These are phyloP conservation scores for Plasmodium yoelii DNA, from an alignment of 169 alveolate species.

Conservation along the genomic window DNA sequence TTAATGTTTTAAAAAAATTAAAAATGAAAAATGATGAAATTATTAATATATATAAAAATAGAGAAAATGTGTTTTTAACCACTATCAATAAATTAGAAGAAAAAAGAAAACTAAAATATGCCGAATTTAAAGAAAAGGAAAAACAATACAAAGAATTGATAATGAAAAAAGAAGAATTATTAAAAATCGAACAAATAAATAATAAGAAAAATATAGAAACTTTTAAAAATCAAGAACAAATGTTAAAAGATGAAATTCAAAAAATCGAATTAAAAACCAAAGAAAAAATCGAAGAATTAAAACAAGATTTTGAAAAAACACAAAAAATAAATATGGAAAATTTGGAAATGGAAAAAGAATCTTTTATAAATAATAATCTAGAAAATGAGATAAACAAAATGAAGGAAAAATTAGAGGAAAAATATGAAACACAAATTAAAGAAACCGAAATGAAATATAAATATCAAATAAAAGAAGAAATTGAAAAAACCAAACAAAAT, in stretches of 20 bases:
- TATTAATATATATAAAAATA: conserved; percentile 33
- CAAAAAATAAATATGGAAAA: conserved; percentile 21
- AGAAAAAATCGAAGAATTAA: conserved; percentile 4
- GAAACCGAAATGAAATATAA: conserved; percentile 8
- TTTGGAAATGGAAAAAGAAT: conserved; percentile 25
- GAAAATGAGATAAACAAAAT: conserved; percentile 16
- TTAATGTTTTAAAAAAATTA: conserved; percentile 15
- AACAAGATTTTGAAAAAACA: conserved; percentile 25
- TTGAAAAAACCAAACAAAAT: conserved; percentile 20
- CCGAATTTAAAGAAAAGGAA: conserved; percentile 46
- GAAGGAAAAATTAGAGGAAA: conserved; percentile 3
- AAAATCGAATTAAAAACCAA: conserved; percentile 33
- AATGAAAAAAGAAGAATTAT: not conserved
- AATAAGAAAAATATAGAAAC: conserved; percentile 20
- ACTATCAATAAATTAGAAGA: conserved; percentile 48
- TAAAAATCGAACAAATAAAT: conserved; percentile 45
- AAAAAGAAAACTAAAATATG: conserved; percentile 10
- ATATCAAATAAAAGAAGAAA: conserved; percentile 31
- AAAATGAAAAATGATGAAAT: conserved; percentile 65
- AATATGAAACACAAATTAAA: conserved; percentile 19
- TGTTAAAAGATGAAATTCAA: conserved; percentile 48
- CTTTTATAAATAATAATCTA: conserved; percentile 8
- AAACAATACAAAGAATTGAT: conserved; percentile 48
- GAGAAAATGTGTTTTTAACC: conserved; percentile 28
- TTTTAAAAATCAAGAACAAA: conserved; percentile 11